phyloP scores from a whole-genome alignment of 805 yeast species.

The Suhomyces kilbournensis region DNA sequence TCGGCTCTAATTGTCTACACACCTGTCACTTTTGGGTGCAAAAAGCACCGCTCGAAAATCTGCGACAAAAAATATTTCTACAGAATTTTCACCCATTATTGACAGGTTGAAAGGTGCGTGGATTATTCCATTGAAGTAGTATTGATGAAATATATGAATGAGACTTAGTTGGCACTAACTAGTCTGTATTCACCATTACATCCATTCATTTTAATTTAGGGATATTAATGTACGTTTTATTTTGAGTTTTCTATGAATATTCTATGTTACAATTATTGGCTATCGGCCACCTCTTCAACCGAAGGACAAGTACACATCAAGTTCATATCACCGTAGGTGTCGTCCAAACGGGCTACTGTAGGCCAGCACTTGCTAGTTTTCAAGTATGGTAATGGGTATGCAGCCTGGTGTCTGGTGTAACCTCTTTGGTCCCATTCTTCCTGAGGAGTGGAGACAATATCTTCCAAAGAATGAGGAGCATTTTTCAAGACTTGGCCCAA shows the following conservation, averaged over 20 bases:
- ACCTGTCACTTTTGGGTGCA: no score
- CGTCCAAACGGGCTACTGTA: conserved; percentile 86
- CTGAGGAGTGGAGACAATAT: conserved; percentile 57
- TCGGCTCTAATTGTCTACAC: no score
- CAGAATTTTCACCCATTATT: no score
- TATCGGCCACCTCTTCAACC: conserved; percentile 67
- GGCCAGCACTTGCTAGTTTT: conserved; percentile 90
- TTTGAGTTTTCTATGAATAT: not conserved
- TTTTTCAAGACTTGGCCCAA: conserved; percentile 74
- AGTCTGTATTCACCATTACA: no score
- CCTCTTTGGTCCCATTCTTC: conserved; percentile 82
- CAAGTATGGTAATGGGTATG: conserved; percentile 80
- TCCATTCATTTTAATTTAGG: no score
- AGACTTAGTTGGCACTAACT: no score
- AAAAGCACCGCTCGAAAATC: no score
- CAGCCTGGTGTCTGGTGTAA: conserved; percentile 90
- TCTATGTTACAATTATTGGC: conserved; percentile 5
- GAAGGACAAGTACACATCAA: conserved; percentile 91
- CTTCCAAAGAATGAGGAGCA: conserved; percentile 89
- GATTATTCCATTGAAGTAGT: no score
- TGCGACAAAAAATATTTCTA: no score
- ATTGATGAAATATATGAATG: no score
- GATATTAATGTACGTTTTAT: no score
- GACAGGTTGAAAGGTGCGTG: no score
- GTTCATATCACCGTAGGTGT: conserved; percentile 90